Evolutionary conservation across 257 asterid species (phyloP).

Genomic region (Solanum arcanum): DNA sequence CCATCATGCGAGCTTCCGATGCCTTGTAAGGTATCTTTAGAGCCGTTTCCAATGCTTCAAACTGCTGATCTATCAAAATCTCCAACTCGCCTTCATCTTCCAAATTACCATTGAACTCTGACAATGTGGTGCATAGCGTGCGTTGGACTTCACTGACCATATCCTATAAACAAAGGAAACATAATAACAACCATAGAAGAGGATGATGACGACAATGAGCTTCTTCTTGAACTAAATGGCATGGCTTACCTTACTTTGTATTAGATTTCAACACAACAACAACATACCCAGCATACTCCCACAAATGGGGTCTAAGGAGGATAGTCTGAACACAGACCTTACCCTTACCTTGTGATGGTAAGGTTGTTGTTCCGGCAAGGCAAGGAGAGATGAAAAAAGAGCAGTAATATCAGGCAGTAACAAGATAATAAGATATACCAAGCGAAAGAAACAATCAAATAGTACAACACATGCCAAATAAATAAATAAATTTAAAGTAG

Average conservation of each 20-base stretch:
- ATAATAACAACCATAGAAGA: not conserved
- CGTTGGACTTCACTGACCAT: constrained; percentile 53
- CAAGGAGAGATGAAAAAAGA: not conserved
- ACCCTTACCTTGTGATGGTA: not conserved
- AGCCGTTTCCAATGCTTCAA: constrained; percentile 59
- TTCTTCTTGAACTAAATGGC: not conserved
- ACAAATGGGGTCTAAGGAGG: not conserved
- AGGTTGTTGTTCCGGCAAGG: not conserved
- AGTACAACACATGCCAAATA: not conserved
- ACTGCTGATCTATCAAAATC: constrained; percentile 59
- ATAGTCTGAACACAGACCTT: not conserved
- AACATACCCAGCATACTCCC: not conserved
- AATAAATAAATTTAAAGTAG: not conserved
- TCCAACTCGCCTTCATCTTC: constrained; percentile 75
- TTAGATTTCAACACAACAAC: not conserved
- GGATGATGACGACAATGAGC: not conserved
- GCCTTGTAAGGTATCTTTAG: constrained; percentile 60
- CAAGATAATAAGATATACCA: too few relatives aligned
- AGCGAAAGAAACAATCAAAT: not conserved
- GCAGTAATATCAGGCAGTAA: not conserved
- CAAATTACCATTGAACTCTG: constrained; percentile 54
- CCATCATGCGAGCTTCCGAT: constrained; percentile 61
- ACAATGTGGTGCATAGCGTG: constrained; percentile 36
- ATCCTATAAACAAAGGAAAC: constrained; percentile 31
- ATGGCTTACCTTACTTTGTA: not conserved